Evolutionary conservation across 768 basidiomycete species (phyloP), one percentile per base, ranked within the genome.

Genomic region (Auricularia sp.): DNA sequence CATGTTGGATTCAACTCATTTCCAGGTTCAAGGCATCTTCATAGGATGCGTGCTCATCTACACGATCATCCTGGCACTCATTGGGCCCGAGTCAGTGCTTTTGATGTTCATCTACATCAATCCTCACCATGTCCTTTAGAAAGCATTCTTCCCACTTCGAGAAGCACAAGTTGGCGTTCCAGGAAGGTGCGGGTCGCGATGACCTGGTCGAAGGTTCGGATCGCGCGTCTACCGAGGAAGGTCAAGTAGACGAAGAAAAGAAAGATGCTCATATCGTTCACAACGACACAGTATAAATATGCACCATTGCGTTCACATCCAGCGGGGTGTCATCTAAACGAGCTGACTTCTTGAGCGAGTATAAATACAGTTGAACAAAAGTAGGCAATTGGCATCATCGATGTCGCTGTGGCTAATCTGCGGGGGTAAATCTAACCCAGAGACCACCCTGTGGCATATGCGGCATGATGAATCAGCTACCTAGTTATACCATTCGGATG

Each of bases 61-160:
- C 67, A 84, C 91, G 53, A 74, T 96, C 56, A 35, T 92, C 71
- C 80, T 91, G 69, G 87, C 87, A 12, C 76, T 92, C 67, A 73
- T 96, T 64, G 94, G 93, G 3, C 87, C 90, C 0, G 87, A 87
- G 87, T 87, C 68, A 65, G 88, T 81, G 21, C 44, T 47, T 65
- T 39, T 6, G 33, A 23, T 21, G 43, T 36, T 66, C n/a, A 5
- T 23, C 54, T 18, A 29, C 2, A 3, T 54, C 3, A 29, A 29
- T 29, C 21, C 23, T 5, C 4, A n/a, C 35, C 34, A 36, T 44
- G 16, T 33, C 35, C 64, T 18, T 16, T 21, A 87, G 85, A 72
- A 85, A 88, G 65, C 88, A 89, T 68, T 83, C 86, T 10, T 79
- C 84, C 8, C 90, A 89, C 75, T 98, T 96, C 70, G 94, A 98